Evolutionary conservation across 208 protist genomes (phyloP).

Genomic region (Paratrypanosoma confusum): DNA sequence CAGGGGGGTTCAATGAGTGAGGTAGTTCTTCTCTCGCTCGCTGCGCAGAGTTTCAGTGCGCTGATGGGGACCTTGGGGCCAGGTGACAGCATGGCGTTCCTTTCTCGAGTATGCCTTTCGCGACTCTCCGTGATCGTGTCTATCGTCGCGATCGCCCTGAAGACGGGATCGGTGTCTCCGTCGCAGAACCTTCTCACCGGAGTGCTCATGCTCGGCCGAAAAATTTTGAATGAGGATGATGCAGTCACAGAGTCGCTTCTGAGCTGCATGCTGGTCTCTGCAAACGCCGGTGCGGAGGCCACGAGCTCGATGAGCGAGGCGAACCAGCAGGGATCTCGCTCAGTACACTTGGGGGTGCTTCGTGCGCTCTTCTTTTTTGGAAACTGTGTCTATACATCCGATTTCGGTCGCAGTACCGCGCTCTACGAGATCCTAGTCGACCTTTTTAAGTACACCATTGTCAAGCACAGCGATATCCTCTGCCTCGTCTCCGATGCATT

Average conservation of each 20-base stretch:
- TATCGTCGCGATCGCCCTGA: slow-evolving; percentile 60
- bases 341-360: slow-evolving; percentile 60
- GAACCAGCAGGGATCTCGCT: slow-evolving; percentile 1
- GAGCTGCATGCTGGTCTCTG: slow-evolving; percentile 42
- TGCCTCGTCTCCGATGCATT: slow-evolving; percentile 65
- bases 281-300: slow-evolving; percentile 10
- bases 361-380: slow-evolving; percentile 82
- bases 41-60: slow-evolving; percentile 13
- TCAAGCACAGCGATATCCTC: slow-evolving; percentile 62
- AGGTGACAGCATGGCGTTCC: no score
- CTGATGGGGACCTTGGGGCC: slow-evolving; percentile 5
- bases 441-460: slow-evolving; percentile 63
- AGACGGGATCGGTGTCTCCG: slow-evolving; percentile 23
- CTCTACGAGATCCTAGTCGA: slow-evolving; percentile 66
- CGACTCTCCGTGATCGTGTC: slow-evolving; percentile 76
- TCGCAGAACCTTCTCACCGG: neutral
- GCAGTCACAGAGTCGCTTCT: slow-evolving; percentile 51
- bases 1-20: slow-evolving; percentile 13
- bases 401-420: slow-evolving; percentile 20
- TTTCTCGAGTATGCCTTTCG: slow-evolving; percentile 69
- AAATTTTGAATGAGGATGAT: slow-evolving; percentile 49
- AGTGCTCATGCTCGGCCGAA: neutral
- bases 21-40: slow-evolving; percentile 29
- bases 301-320: neutral
- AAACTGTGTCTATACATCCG: slow-evolving; percentile 55